Evolutionary conservation across 2,329 filamentous ascomycete genomes (phyloP).

Genomic region (Xylaria sp.): DNA sequence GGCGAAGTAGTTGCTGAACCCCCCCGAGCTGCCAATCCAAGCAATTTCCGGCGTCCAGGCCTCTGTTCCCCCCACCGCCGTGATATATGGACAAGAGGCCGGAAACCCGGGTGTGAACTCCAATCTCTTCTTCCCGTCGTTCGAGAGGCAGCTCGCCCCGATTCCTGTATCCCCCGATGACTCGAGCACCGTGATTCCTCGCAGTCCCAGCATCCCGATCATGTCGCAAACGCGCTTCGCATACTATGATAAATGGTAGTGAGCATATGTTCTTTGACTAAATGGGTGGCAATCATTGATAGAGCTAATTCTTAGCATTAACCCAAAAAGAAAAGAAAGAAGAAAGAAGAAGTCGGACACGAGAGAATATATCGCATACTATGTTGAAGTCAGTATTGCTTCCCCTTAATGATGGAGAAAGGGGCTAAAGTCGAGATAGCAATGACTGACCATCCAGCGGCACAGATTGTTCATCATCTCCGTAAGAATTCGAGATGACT

Average conservation of each 20-base stretch:
- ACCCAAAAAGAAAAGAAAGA: too few relatives aligned
- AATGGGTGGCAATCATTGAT: neutral
- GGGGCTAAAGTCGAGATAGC: too few relatives aligned
- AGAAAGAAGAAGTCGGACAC: too few relatives aligned
- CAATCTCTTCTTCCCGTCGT: slow-evolving; percentile 35
- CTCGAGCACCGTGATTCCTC: slow-evolving; percentile 68
- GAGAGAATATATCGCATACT: slow-evolving; percentile 18
- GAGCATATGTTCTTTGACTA: neutral
- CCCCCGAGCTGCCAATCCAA: slow-evolving; percentile 32
- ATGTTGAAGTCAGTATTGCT: neutral
- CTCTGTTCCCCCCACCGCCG: slow-evolving; percentile 31
- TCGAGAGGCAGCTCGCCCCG: slow-evolving; percentile 47
- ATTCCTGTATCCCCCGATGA: slow-evolving; percentile 68
- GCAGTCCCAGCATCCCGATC: slow-evolving; percentile 68
- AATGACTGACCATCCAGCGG: slow-evolving; percentile 48
- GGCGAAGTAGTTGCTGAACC: slow-evolving; percentile 35
- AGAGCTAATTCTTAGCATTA: neutral
- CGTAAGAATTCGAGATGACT: slow-evolving; percentile 69
- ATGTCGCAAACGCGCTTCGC: slow-evolving; percentile 66
- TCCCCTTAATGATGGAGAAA: neutral
- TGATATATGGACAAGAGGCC: slow-evolving; percentile 33
- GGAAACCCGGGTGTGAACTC: slow-evolving; percentile 34
- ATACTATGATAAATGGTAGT: slow-evolving; percentile 50
- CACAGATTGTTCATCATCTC: slow-evolving; percentile 66
- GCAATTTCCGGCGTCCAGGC: slow-evolving; percentile 28